Conservation (phyloP, 2,329 filamentous ascomycete species). For the Onygena corvina region DNA sequence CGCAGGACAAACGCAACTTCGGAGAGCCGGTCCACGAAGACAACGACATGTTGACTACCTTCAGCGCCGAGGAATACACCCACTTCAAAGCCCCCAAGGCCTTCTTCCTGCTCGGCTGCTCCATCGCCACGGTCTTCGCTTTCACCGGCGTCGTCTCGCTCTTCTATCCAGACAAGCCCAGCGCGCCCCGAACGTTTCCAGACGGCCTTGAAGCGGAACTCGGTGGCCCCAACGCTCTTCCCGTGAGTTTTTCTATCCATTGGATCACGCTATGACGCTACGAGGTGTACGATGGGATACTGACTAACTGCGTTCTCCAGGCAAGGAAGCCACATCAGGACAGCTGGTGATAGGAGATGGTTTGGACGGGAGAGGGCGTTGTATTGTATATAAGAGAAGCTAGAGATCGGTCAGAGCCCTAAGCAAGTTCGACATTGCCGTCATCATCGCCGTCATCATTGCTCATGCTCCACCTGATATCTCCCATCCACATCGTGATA, state of each 20-base stretch:
- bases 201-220: slow-evolving; percentile 63
- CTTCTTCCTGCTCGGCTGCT: slow-evolving; percentile 54
- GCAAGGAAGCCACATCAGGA: slow-evolving; percentile 29
- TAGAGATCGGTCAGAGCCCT: too few species aligned
- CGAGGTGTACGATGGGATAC: background rate
- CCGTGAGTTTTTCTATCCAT: slow-evolving; percentile 43
- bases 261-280: background rate
- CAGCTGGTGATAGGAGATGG: slow-evolving; percentile 7
- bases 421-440: too few species aligned
- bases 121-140: slow-evolving; percentile 51
- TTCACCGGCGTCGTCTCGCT: slow-evolving; percentile 56
- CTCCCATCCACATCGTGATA: background rate
- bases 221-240: slow-evolving; percentile 54
- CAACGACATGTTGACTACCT: slow-evolving; percentile 81
- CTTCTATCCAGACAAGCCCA: slow-evolving; percentile 60
- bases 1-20: slow-evolving; percentile 92
- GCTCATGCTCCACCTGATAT: too few species aligned
- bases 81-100: slow-evolving; percentile 65
- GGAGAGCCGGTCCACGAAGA: slow-evolving; percentile 96
- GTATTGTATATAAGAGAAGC: slow-evolving; percentile 11
- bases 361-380: background rate
- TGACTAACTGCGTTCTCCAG: slow-evolving; percentile 17
- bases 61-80: slow-evolving; percentile 80
- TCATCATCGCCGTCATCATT: too few species aligned
- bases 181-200: slow-evolving; percentile 55